Conservation (phyloP, 371 early-diverging fungal species). For the Mortierella sp. region DNA sequence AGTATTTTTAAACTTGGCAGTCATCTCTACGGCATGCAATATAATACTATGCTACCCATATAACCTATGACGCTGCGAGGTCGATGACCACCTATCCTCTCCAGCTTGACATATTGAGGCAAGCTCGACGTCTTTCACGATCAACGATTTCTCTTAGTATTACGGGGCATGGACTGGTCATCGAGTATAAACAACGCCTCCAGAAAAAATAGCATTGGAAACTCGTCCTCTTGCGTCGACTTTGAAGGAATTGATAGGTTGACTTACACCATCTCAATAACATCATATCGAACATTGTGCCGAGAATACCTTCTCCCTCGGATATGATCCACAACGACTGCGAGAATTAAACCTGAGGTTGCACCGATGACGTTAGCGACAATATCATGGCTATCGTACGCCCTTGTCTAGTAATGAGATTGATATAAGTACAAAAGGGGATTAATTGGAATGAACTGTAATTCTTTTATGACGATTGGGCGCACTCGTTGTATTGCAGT, state of each 20-base stretch:
- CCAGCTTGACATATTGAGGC: no score
- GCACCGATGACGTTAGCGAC: constrained; percentile 35
- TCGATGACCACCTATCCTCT: no score
- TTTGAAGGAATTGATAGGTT: background rate
- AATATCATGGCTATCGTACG: constrained; percentile 49
- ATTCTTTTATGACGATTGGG: no score
- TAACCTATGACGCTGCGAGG: no score
- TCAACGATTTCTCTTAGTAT: no score
- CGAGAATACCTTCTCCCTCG: constrained; percentile 28
- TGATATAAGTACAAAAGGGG: background rate
- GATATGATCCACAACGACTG: constrained; percentile 23
- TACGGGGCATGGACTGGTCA: no score
- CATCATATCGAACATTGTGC: constrained; percentile 25
- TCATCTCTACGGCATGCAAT: no score
- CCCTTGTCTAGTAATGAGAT: constrained; percentile 22
- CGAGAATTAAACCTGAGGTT: constrained; percentile 20
- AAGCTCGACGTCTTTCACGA: background rate
- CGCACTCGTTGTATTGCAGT: background rate
- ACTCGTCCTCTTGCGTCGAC: background rate
- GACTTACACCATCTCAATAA: constrained; percentile 39
- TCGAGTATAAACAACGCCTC: background rate
- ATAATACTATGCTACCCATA: no score
- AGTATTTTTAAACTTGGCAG: no score
- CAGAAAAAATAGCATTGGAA: no score
- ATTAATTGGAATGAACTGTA: background rate